phyloP scores from a whole-genome alignment of 2,329 filamentous ascomycete genomes.

The Daldinia sp. region DNA sequence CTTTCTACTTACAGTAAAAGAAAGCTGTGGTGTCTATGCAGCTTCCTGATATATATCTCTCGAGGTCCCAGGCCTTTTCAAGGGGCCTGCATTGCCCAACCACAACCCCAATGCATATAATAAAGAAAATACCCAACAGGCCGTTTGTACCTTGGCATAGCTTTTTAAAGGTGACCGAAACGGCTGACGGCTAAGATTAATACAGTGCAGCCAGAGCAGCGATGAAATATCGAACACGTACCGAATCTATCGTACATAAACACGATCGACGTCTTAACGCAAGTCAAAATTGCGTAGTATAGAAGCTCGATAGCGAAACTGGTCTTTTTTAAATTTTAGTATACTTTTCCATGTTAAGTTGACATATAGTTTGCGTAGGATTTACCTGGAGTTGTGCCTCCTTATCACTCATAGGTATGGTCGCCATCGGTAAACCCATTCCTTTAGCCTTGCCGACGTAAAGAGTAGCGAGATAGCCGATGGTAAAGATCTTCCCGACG shows the following conservation, averaged over 20 bases:
- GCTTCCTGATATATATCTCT: constrained; percentile 42
- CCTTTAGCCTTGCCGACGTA: constrained; percentile 30
- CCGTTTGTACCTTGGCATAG: constrained; percentile 49
- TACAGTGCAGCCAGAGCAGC: constrained; percentile 21
- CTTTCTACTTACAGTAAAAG: constrained; percentile 50
- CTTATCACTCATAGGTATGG: constrained; percentile 30
- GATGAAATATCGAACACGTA: constrained; percentile 33
- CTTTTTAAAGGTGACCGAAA: constrained; percentile 42
- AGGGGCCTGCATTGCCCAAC: constrained; percentile 54
- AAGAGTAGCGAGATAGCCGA: constrained; percentile 36
- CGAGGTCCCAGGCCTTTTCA: constrained; percentile 53
- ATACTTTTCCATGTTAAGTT: neutral
- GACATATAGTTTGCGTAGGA: too few species aligned
- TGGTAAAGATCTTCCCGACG: constrained; percentile 27
- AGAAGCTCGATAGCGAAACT: constrained; percentile 49
- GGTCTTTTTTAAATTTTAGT: constrained; percentile 17
- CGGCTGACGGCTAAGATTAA: constrained; percentile 19
- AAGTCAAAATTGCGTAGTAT: constrained; percentile 52
- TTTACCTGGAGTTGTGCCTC: constrained; percentile 28
- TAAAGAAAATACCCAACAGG: constrained; percentile 51
- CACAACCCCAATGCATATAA: constrained; percentile 51
- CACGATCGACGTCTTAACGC: constrained; percentile 56
- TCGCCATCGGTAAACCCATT: constrained; percentile 35
- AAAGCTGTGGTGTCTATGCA: constrained; percentile 54
- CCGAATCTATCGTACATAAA: constrained; percentile 57